A percentile compares a stretch with the other conserved stretches of the same genome.
phyloP scores from a whole-genome alignment of 768 basidiomycete genomes.

The Suillus variegatus region DNA sequence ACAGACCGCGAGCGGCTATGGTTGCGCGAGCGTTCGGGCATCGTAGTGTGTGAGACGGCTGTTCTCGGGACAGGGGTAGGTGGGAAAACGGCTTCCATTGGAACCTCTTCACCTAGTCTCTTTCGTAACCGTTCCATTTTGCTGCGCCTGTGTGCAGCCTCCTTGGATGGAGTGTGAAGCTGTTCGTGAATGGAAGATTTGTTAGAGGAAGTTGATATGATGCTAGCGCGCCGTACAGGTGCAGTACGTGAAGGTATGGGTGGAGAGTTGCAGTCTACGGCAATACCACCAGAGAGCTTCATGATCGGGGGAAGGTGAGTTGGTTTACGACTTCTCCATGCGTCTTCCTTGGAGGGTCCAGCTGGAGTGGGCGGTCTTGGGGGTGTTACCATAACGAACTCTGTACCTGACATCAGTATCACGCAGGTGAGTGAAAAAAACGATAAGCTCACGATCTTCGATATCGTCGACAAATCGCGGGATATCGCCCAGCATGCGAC shows the following conservation, averaged over 20 bases:
- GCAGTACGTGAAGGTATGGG: constrained; percentile 11
- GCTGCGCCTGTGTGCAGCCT: constrained; percentile 43
- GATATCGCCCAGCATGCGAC: constrained; percentile 56
- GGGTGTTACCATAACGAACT: constrained; percentile 3
- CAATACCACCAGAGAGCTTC: constrained; percentile 12
- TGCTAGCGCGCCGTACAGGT: constrained; percentile 19
- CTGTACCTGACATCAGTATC: not conserved
- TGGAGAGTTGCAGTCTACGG: constrained; percentile 10
- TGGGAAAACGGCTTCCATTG: constrained; percentile 61
- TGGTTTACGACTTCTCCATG: constrained; percentile 29
- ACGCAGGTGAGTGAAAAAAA: not conserved
- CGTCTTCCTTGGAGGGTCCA: constrained; percentile 13
- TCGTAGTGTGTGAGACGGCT: constrained; percentile 8
- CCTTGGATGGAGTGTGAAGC: constrained; percentile 31
- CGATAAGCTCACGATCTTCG: constrained; percentile 4
- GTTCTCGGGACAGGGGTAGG: constrained; percentile 13
- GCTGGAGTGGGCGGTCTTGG: constrained; percentile 6
- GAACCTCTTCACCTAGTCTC: constrained; percentile 64
- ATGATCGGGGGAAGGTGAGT: constrained; percentile 29
- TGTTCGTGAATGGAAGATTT: constrained; percentile 27
- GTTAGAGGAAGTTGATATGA: constrained; percentile 22
- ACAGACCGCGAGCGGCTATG: constrained; percentile 12
- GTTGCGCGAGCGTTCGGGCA: constrained; percentile 3
- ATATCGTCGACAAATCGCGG: constrained; percentile 54
- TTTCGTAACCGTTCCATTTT: constrained; percentile 68